Conservation (phyloP, 306 rosid species). For the Fragaria nilgerrensis region DNA sequence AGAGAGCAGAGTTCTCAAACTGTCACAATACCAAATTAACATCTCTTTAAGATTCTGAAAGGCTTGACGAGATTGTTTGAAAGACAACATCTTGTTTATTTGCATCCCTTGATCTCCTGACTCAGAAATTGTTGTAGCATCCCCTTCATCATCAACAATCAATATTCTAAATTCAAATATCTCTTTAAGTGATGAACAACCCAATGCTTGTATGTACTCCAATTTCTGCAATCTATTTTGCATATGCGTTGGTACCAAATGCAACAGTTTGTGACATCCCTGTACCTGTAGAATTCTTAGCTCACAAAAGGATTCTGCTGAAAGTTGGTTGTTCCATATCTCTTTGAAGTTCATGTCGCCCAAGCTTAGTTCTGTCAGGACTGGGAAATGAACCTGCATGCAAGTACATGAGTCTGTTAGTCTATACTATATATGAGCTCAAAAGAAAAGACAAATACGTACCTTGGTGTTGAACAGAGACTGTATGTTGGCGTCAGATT, state of each 20-base stretch:
- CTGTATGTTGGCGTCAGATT: no score
- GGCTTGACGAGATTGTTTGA: not conserved
- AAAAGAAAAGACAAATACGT: not conserved
- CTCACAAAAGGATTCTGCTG: constrained; percentile 3
- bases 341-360: not conserved
- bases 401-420: not conserved
- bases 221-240: constrained; percentile 11
- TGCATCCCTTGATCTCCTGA: not conserved
- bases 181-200: not conserved
- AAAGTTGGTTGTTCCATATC: not conserved
- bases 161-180: not conserved
- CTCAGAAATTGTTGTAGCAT: not conserved
- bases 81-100: not conserved
- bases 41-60: not conserved
- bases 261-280: not conserved
- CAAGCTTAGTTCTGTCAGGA: not conserved
- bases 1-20: not conserved
- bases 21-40: accelerated
- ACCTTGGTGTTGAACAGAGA: not conserved
- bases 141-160: not conserved
- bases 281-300: not conserved
- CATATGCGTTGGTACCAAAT: not conserved
- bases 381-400: not conserved
- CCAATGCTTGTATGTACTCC: accelerated
- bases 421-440: not conserved